Percentiles rank a stretch among this genome's conserved stretches.
phyloP scores from a whole-genome alignment of 192 early-diverging fungal species.

The Gonapodya prolifera region DNA sequence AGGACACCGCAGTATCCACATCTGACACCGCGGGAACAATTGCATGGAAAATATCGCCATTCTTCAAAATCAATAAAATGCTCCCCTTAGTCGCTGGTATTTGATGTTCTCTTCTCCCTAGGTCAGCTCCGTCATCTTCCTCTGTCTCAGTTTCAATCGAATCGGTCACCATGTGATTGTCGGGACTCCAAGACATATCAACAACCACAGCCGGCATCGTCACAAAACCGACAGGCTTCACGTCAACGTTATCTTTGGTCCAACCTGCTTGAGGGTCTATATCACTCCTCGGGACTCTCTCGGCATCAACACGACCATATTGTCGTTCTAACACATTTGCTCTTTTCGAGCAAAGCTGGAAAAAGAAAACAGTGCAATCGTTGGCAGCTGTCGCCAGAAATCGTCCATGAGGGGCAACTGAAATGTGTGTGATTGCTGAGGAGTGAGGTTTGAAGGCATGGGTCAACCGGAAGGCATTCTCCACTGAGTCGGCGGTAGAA shows the following conservation, averaged over 20 bases:
- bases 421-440: constrained; percentile 22
- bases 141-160: constrained; percentile 17
- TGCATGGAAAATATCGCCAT: constrained; percentile 20
- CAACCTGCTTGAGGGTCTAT: neutral
- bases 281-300: neutral
- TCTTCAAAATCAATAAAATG: constrained; percentile 20
- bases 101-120: constrained; percentile 15
- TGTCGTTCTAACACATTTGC: neutral
- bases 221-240: constrained; percentile 39
- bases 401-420: constrained; percentile 33
- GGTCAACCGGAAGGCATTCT: constrained; percentile 23
- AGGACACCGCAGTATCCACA: constrained; percentile 28
- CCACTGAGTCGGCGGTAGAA: neutral
- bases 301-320: constrained; percentile 13
- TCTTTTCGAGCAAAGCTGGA: constrained; percentile 21
- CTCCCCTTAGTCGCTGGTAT: constrained; percentile 10
- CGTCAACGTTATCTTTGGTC: constrained; percentile 14
- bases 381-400: constrained; percentile 30
- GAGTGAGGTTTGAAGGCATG: constrained; percentile 43
- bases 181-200: constrained; percentile 30
- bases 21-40: constrained; percentile 18
- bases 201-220: constrained; percentile 16
- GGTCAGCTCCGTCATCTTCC: constrained; percentile 12
- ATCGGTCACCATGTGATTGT: constrained; percentile 26
- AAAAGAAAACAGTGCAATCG: constrained; percentile 41